Evolutionary conservation across 257 asterid species (phyloP), one percentile per base, ranked within the genome.

Genomic region (Solanum sparsipilum): DNA sequence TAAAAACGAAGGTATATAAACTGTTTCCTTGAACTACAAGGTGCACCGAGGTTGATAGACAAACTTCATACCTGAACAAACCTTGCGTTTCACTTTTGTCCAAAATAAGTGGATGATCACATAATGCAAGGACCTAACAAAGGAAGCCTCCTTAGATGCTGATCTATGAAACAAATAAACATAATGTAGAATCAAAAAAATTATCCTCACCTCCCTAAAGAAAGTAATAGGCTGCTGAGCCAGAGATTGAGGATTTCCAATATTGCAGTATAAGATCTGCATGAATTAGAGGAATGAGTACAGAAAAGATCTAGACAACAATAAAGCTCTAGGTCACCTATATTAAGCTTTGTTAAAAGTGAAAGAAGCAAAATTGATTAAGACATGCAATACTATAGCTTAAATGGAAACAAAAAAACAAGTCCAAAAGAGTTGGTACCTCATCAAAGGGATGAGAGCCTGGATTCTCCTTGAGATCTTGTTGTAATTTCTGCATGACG

Each of bases 141-240:
- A 46, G 84, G 71, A 76, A 39, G 39, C 3, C 44, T 86, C 41
- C 58, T 76, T 39, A 76, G 85, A 81, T 20, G 7, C 11, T 81
- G 11, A 52, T 44, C 39, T 9, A 81, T 27, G 68, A 81, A 36
- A 29, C 29, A 46, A 44, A 44, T 16, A 44, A 78, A 79, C 36
- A 79, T 79, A 44, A 44, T 27, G 5, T 9, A 65, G 52, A 52
- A 88, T 67, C 46, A 70, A 60, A 70, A 41, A 89, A n/a, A n/a
- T 32, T 32, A 31, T 10, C 74, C 94, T 11, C 21, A 97, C 99
- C 99, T 97, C 99, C 91, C 99, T 94, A 89, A 97, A 97, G 91
- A 97, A 97, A 15, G 98, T 93, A 91, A 95, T 92, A 70, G 99
- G 98, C 89, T 95, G 98, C 92, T 97, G 99, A 84, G 94, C 98